These are phyloP conservation scores for Alternaria viburni DNA, from an alignment of 2,329 filamentous ascomycete species.

Conservation along the genomic window DNA sequence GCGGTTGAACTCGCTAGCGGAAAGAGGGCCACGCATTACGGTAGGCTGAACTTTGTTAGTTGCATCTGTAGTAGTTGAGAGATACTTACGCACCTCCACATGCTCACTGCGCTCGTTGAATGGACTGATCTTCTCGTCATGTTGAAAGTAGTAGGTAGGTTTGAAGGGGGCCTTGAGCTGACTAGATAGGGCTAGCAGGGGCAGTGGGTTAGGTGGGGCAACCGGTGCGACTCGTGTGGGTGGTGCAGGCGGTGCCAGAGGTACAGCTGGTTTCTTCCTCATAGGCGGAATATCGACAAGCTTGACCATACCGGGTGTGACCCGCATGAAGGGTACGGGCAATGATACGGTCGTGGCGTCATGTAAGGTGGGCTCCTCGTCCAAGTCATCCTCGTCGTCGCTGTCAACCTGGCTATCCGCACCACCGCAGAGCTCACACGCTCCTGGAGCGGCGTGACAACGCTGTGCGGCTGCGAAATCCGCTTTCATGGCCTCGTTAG, in stretches of 20 bases:
- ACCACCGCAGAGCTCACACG: background rate
- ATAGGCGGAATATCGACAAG: slow-evolving; percentile 26
- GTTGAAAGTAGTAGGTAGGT: background rate
- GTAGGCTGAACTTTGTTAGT: slow-evolving; percentile 4
- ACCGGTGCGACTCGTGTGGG: background rate
- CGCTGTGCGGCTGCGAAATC: slow-evolving; percentile 1
- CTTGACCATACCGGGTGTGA: slow-evolving; percentile 27
- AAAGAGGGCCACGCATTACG: background rate
- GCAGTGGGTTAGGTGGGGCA: background rate
- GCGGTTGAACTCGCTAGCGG: background rate
- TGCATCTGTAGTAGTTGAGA: background rate
- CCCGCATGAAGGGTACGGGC: slow-evolving; percentile 11
- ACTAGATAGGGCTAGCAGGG: background rate
- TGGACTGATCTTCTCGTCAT: slow-evolving; percentile 1
- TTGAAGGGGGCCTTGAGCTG: background rate
- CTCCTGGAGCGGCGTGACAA: background rate
- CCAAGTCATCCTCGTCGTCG: slow-evolving; percentile 19
- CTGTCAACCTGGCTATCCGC: slow-evolving; percentile 10
- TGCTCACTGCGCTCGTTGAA: slow-evolving; percentile 4
- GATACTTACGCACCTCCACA: slow-evolving; percentile 4
- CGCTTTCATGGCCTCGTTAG: slow-evolving; percentile 19
- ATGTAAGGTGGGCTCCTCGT: slow-evolving; percentile 27
- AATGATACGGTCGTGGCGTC: slow-evolving; percentile 16
- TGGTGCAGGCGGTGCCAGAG: background rate
- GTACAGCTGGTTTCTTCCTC: slow-evolving; percentile 7